A percentile compares a stretch with the other conserved stretches of the same genome.
Conservation (phyloP, 768 basidiomycete genomes). For the Lentinula sp. region DNA sequence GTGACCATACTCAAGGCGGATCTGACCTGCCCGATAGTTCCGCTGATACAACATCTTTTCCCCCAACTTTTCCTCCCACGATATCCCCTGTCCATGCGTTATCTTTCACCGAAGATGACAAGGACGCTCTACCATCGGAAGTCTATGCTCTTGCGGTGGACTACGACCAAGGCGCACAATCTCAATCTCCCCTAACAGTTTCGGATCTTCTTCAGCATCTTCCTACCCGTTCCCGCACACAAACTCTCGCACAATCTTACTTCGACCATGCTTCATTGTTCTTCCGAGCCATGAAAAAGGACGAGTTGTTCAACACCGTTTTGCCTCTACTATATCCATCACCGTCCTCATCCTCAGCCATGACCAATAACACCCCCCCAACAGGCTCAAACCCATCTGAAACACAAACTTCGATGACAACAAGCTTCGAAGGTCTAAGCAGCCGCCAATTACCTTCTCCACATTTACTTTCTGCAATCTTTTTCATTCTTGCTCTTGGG, state of each 20-base stretch:
- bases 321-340: constrained; percentile 31
- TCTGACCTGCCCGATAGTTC: not conserved
- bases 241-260: constrained; percentile 33
- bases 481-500: constrained; percentile 57
- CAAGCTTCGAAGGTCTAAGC: not conserved
- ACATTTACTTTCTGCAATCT: constrained; percentile 50
- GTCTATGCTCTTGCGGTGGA: constrained; percentile 12
- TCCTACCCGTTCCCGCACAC: constrained; percentile 36
- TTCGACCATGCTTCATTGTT: constrained; percentile 41
- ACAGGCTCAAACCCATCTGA: not conserved
- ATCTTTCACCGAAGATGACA: not conserved
- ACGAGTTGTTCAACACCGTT: constrained; percentile 36
- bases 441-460: constrained; percentile 16
- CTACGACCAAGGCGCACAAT: not conserved
- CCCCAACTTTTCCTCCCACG: not conserved
- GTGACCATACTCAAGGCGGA: constrained; percentile 10
- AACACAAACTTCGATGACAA: not conserved
- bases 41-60: not conserved
- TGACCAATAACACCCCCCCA: not conserved
- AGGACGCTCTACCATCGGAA: constrained; percentile 17
- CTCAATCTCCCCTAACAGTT: not conserved
- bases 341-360: not conserved
- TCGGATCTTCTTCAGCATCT: constrained; percentile 27
- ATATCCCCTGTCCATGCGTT: not conserved
- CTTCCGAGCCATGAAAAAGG: constrained; percentile 43